Base-by-base conservation (phyloP, 495 filamentous ascomycete genomes). In the Daldinia caldariorum region DNA sequence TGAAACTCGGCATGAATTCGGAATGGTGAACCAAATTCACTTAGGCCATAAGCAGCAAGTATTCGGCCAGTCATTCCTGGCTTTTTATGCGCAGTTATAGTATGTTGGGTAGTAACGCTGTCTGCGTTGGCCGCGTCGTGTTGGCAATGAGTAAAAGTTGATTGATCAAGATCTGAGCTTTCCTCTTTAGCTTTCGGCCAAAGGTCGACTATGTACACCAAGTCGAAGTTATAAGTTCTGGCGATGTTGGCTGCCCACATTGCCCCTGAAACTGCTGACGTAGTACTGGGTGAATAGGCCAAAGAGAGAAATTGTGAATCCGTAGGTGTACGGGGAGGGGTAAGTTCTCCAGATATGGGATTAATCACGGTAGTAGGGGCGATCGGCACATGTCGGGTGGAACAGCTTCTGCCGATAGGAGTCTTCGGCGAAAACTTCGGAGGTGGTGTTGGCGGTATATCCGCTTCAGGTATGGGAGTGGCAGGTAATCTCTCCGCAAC, bases 171-270 rank as follows among this genome's bases (percentile, higher is more conserved):
- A 43, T 37, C 12, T 13, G 38, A 53, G 26, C 20, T 31, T 10
- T 49, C 38, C 14, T 59, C 56, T 16, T 53, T 43, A 14, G 18
- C 50, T 16, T 64, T 76, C 5, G 81, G 81, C 81, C 81, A 81
- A 3, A 83, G 70, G 49, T 80, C 82, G 43, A 83, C 76, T 35
- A 83, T 74, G 38, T 83, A 83, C 4, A 83, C 74, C 4, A 83
- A 72, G 56, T 83, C 81, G 37, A 83, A 80, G 18, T 74, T 61
- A 61, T 82, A 81, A 31, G 71, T 71, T 0, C 68, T 64, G 5
- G 82, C 82, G 35, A 83, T 83, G 10, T 74, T 69, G 10, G 79
- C 79, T 1, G 80, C 79, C 69, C 81, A 79, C 43, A 80, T 74
- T 13, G 82, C 82, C 9, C 69, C 69, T 13, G 55, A 47, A 39